phyloP scores from a whole-genome alignment of 306 rosid genomes.

The Oemleria cerasiformis region DNA sequence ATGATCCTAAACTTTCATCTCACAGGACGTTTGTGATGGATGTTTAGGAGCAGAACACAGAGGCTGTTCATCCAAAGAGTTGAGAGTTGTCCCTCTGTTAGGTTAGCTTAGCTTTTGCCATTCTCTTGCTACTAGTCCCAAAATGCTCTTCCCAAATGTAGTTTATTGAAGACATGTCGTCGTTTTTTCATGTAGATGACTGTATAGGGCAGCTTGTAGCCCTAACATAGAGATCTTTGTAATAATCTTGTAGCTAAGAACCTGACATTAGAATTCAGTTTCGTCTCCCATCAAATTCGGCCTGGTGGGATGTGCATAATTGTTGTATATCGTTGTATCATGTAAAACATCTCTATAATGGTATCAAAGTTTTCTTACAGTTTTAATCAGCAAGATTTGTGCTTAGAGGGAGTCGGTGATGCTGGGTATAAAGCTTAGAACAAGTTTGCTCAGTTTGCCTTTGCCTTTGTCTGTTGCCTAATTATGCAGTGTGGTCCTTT shows the following conservation, averaged over 20 bases:
- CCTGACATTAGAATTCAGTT: background rate
- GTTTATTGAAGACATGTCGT: constrained; percentile 19
- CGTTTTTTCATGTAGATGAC: constrained; percentile 18
- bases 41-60: constrained; percentile 1
- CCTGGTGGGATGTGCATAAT: constrained; percentile 10
- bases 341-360: background rate
- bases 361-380: background rate
- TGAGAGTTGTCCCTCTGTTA: constrained; percentile 3
- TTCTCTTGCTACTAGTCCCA: constrained; percentile 28
- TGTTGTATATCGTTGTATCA: constrained; percentile 14
- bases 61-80: constrained; percentile 6
- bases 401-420: background rate
- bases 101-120: constrained; percentile 30
- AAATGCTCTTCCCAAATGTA: background rate
- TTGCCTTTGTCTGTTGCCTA: background rate
- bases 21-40: constrained; percentile 2
- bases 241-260: constrained; percentile 5
- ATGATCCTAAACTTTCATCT: constrained; percentile 4
- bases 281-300: constrained; percentile 20
- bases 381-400: background rate
- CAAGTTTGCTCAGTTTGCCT: background rate
- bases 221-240: constrained; percentile 12
- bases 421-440: constrained; percentile 5
- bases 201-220: constrained; percentile 14
- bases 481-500: background rate